Evolutionary conservation across 1,139 yeast species (phyloP), one percentile per base, ranked within the genome.

Genomic region (Nakaseomyces bracarensis): DNA sequence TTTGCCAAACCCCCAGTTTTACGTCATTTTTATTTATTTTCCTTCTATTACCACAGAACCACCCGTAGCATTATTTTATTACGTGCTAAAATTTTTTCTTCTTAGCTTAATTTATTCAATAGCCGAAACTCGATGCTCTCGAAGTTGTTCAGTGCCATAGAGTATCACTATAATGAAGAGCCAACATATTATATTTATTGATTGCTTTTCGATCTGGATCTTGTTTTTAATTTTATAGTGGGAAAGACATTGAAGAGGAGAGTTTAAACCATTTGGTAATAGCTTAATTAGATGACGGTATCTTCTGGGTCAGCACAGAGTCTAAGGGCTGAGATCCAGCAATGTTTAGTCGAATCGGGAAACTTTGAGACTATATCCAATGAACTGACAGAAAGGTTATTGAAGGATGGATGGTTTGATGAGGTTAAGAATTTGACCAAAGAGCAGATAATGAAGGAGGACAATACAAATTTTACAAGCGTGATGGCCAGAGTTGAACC

Each of bases 351-450:
- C 3, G 73, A 81, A 34, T 75, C 87, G 21, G 96, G 96, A 0
- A 83, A 82, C 63, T 86, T 85, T 61, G 91, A 83, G 49, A 65
- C 61, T 38, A 78, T 82, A 46, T 77, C 79, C 44, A 73, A 74
- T 44, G 70, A 71, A 42, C 66, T 87, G 45, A 77, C 79, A 52
- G 70, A 79, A 43, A 76, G 75, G 55, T 71, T 89, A 21, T 71
- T 77, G 45, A 83, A 83, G 56, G 71, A 80, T 2, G 96, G 96
- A 6, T 89, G 96, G 96, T 78, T 77, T 51, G 95, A 85, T 52
- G 74, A 80, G 46, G 78, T 87, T 25, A 70, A 76, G 42, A 74
- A 70, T 41, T 53, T 82, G 42, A 82, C 93, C 3, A 65, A 56
- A 28, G 67, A 58, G 56, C 71, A 44, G 55, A 68, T 52, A 57